Conservation (phyloP, 164 flowering plant genomes). For the Tetrastigma voinierianum region DNA sequence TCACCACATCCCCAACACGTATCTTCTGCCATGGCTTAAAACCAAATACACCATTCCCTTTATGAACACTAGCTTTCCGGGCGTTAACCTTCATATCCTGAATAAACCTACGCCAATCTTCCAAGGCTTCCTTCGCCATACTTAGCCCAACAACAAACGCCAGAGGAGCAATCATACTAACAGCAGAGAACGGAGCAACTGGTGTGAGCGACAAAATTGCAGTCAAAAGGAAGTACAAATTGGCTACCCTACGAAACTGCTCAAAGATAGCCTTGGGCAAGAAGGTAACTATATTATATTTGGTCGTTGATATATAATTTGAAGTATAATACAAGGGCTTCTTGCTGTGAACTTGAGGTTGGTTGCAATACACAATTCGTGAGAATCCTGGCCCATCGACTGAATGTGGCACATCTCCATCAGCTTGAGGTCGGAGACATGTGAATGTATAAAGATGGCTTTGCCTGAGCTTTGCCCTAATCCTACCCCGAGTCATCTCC, state of each 20-base stretch:
- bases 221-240: conserved; percentile 85
- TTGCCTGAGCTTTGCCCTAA: conserved; percentile 50
- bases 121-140: conserved; percentile 93
- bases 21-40: conserved; percentile 66
- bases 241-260: conserved; percentile 96
- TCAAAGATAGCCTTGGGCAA: conserved; percentile 91
- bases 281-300: conserved; percentile 75
- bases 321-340: conserved; percentile 61
- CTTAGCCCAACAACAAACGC: conserved; percentile 93
- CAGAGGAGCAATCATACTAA: conserved; percentile 93
- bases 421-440: conserved; percentile 37
- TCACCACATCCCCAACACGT: conserved; percentile 79
- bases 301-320: conserved; percentile 87
- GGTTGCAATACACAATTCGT: conserved; percentile 71
- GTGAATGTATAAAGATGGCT: conserved; percentile 66
- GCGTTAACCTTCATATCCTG: conserved; percentile 84
- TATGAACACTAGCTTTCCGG: conserved; percentile 60
- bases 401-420: conserved; percentile 39
- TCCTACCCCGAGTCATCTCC: conserved; percentile 56
- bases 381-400: conserved; percentile 77
- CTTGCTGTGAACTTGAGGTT: conserved; percentile 56
- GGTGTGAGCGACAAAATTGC: conserved; percentile 71
- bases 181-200: conserved; percentile 68
- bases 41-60: conserved; percentile 57
- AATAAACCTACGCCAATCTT: conserved; percentile 89